Evolutionary conservation across 306 rosid genomes (phyloP), one percentile per base, ranked within the genome.

Genomic region (Trifolium pratense): DNA sequence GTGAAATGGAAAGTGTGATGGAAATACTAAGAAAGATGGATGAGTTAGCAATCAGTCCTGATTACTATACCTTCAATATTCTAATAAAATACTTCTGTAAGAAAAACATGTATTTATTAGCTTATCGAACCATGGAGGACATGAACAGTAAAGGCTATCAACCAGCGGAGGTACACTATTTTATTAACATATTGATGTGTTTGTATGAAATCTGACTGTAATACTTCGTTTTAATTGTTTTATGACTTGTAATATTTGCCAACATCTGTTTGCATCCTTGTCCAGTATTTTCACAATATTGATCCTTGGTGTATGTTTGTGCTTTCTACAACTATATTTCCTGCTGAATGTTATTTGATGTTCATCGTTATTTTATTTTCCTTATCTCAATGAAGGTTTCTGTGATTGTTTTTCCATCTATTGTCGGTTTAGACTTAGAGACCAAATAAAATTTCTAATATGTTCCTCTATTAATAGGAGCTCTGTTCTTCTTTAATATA

Each of bases 1-100:
- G 97, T 25, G 98, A 94, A 84, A 94, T 88, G 92, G 92, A 89
- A 56, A 91, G 96, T 52, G 96, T 89, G 42, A 94, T 89, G 96
- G 90, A 88, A 89, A 86, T 89, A 85, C 86, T 94, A 72, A 85
- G 70, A 86, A 94, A 91, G 84, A 94, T 94, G 94, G 98, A 94
- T 75, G 87, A 85, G 71, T 75, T 91, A 64, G 90, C 90, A 39
- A 89, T 94, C 71, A 87, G 82, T 83, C 98, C 98, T 75, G 92
- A 87, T 84, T 87, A 83, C 79, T 88, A 85, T 65, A 94, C 98
- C 74, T 94, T 89, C 75, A 82, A 88, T 78, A 91, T 91, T 79
- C 85, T 94, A 60, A 85, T 94, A 61, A 89, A 84, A 83, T 94
- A 91, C 79, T 94, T 94, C 56, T 94, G 87, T 39, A 91, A 84